phyloP scores from a whole-genome alignment of 2,329 filamentous ascomycete species.

The Rutstroemia sp. region DNA sequence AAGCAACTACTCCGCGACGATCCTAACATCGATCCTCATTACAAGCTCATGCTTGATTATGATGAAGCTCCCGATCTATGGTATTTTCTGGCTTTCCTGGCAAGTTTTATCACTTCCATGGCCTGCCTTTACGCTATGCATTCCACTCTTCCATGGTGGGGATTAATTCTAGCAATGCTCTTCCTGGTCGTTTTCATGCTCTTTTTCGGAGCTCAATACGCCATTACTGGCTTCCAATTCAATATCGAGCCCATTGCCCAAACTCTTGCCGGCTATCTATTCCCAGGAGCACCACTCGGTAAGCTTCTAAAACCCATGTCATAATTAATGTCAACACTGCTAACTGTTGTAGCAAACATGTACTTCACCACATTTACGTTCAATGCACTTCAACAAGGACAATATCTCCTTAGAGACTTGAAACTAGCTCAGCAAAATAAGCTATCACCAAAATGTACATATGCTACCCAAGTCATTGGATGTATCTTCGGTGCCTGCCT shows the following conservation, averaged over 20 bases:
- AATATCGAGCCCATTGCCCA: constrained; percentile 41
- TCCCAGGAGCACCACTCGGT: constrained; percentile 48
- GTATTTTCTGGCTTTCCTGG: constrained; percentile 39
- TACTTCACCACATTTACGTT: constrained; percentile 67
- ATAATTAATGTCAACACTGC: background rate
- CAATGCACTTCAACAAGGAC: constrained; percentile 38
- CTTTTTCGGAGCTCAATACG: constrained; percentile 30
- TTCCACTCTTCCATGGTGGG: constrained; percentile 36
- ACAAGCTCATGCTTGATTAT: constrained; percentile 39
- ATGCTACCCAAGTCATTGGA: constrained; percentile 36
- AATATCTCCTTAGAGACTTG: constrained; percentile 39
- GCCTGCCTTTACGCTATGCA: constrained; percentile 46
- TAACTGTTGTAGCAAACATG: constrained; percentile 45
- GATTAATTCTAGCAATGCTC: constrained; percentile 22
- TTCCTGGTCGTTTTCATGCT: constrained; percentile 27
- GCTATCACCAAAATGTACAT: constrained; percentile 31
- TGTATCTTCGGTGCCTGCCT: constrained; percentile 36
- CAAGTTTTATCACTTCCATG: constrained; percentile 38
- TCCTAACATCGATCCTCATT: constrained; percentile 34
- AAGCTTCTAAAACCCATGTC: background rate
- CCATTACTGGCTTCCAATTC: constrained; percentile 41
- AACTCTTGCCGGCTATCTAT: constrained; percentile 40
- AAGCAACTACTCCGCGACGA: constrained; percentile 12
- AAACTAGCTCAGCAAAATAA: constrained; percentile 45
- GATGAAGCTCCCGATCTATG: constrained; percentile 49